Conservation (phyloP, 73 alveolate species). For the Paramecium octaurelia region DNA sequence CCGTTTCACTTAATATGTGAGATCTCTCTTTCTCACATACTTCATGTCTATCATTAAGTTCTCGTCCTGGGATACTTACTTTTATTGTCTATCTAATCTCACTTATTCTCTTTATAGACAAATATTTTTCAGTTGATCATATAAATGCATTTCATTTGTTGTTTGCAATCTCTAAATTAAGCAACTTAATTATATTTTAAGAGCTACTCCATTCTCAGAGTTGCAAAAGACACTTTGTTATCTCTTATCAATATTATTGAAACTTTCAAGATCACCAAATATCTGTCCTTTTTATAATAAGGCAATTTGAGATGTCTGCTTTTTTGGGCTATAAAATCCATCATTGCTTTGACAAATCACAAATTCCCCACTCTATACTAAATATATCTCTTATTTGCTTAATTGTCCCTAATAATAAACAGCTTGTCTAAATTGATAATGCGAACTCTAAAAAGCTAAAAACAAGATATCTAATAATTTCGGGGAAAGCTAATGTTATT, state of each 20-base stretch:
- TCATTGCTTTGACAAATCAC: background rate
- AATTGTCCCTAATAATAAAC: background rate
- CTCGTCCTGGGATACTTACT: background rate
- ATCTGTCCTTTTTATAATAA: background rate
- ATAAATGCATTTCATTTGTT: conserved; percentile 34
- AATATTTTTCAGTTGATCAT: background rate
- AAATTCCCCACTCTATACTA: background rate
- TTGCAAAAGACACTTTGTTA: background rate
- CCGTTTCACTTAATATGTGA: background rate
- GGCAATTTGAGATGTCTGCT: background rate
- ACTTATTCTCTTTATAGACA: background rate
- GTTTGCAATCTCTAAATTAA: background rate
- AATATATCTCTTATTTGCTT: background rate
- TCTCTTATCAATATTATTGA: background rate
- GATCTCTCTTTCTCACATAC: background rate
- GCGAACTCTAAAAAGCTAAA: background rate
- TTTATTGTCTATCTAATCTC: background rate
- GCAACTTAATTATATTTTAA: background rate
- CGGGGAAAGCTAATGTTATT: background rate
- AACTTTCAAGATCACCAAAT: conserved; percentile 10
- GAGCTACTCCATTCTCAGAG: background rate
- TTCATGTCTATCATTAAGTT: background rate
- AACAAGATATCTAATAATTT: background rate
- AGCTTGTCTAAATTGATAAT: conserved; percentile 24
- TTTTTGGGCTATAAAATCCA: background rate